phyloP scores from a whole-genome alignment of 2,329 filamentous ascomycete genomes.

The Beauveria sp. region DNA sequence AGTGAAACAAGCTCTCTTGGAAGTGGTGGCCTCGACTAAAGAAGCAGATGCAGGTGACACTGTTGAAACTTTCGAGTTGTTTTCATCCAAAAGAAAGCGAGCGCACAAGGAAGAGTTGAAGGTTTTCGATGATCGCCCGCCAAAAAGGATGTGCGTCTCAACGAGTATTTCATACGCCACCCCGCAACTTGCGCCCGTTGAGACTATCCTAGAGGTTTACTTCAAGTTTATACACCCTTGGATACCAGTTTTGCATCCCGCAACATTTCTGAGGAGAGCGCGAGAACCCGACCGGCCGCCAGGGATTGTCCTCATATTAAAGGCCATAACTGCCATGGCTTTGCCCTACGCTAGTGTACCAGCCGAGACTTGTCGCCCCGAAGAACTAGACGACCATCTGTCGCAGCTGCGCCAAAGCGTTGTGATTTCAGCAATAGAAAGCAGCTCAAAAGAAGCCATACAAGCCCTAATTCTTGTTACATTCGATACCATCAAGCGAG shows the following conservation, averaged over 20 bases:
- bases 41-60: not conserved
- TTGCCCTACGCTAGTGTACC: not conserved
- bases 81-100: not conserved
- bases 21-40: not conserved
- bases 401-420: conserved; percentile 1
- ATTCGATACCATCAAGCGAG: conserved; percentile 13
- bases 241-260: conserved; percentile 22
- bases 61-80: not conserved
- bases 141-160: not conserved
- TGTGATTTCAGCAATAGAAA: conserved; percentile 4
- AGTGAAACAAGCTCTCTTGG: not conserved
- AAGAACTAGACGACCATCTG: not conserved
- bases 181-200: conserved; percentile 24
- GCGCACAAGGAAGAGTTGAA: not conserved
- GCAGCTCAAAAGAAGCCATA: conserved; percentile 10
- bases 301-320: not conserved
- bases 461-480: conserved; percentile 10
- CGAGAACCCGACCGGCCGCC: not conserved
- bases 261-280: conserved; percentile 5
- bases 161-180: not conserved
- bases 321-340: conserved; percentile 10
- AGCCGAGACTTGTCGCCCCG: not conserved
- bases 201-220: conserved; percentile 26
- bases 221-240: conserved; percentile 31
- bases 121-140: not conserved